phyloP scores from a whole-genome alignment of 1,139 yeast species.

The Suzukiozyma palmioleophila region DNA sequence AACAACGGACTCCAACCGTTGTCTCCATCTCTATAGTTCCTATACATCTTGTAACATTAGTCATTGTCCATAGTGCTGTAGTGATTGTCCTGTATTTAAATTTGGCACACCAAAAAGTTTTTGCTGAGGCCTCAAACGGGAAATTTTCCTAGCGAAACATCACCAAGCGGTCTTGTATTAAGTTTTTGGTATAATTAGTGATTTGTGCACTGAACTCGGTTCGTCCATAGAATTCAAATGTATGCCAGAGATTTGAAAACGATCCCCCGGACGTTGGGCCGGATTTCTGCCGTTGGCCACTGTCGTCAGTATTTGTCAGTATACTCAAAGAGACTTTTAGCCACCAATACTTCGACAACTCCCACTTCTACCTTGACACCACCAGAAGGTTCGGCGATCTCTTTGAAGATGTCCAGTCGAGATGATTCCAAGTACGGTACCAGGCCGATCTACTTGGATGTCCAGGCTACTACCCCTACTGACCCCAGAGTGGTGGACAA shows the following conservation, averaged over 20 bases:
- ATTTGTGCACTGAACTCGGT: too few species aligned
- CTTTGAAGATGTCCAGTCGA: conserved; percentile 43
- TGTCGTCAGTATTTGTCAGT: too few species aligned
- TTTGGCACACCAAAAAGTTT: neutral
- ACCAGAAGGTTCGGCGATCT: conserved; percentile 41
- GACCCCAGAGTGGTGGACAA: conserved; percentile 91
- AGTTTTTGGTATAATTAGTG: too few species aligned
- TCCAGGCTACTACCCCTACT: conserved; percentile 97
- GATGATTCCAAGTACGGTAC: conserved; percentile 53
- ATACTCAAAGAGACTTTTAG: conserved; percentile 6
- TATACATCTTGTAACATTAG: too few species aligned
- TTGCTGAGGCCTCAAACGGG: neutral
- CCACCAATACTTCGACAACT: conserved; percentile 14
- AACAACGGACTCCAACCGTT: neutral
- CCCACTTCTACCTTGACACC: conserved; percentile 21
- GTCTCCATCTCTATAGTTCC: neutral
- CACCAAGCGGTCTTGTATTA: too few species aligned
- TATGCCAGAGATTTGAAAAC: too few species aligned
- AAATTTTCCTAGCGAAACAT: too few species aligned
- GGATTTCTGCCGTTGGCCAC: too few species aligned
- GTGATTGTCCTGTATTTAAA: neutral
- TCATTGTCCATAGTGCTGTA: too few species aligned
- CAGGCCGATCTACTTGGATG: conserved; percentile 88
- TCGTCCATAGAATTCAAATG: too few species aligned
- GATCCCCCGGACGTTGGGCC: too few species aligned